Percentiles rank a stretch among this genome's conserved stretches.
Evolutionary conservation across 352 stramenopile genomes (phyloP).

Genomic region (Phytophthora cactorum): DNA sequence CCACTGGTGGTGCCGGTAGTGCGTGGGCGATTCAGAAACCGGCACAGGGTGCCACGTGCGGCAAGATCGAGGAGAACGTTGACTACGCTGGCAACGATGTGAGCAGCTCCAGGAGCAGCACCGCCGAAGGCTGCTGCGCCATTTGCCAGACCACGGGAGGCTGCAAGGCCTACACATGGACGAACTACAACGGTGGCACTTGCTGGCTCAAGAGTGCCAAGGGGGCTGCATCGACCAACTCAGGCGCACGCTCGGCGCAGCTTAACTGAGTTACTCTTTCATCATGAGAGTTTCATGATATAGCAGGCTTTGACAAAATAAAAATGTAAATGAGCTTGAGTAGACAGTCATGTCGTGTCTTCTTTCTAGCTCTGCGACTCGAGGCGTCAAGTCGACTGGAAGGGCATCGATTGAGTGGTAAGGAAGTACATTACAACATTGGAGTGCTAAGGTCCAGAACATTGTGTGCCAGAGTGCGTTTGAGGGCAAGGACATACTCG

Average conservation of each 20-base stretch:
- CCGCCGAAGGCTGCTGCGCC: conserved; percentile 35
- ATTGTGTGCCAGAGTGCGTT: too few relatives aligned
- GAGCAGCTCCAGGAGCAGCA: conserved; percentile 19
- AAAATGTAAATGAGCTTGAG: conserved; percentile 9
- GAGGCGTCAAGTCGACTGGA: too few relatives aligned
- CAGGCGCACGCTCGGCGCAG: conserved; percentile 22
- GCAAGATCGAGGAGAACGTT: conserved; percentile 41
- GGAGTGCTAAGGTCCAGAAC: too few relatives aligned
- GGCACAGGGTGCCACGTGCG: conserved; percentile 20
- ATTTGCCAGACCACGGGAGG: conserved; percentile 28
- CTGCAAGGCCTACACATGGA: conserved; percentile 53
- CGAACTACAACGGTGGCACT: conserved; percentile 44
- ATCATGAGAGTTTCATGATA: background rate
- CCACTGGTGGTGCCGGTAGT: conserved; percentile 18
- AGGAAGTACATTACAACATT: too few relatives aligned
- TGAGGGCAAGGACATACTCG: too few relatives aligned
- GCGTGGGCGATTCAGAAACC: conserved; percentile 18
- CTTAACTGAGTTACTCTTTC: conserved; percentile 15
- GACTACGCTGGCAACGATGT: conserved; percentile 41
- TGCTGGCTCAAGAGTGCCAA: conserved; percentile 57
- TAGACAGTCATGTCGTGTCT: background rate
- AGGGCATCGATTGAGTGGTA: too few relatives aligned
- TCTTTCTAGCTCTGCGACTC: too few relatives aligned
- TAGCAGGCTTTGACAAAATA: background rate
- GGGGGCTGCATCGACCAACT: conserved; percentile 12